phyloP scores from a whole-genome alignment of 2,329 filamentous ascomycete species.

The Madurella mycetomatis region DNA sequence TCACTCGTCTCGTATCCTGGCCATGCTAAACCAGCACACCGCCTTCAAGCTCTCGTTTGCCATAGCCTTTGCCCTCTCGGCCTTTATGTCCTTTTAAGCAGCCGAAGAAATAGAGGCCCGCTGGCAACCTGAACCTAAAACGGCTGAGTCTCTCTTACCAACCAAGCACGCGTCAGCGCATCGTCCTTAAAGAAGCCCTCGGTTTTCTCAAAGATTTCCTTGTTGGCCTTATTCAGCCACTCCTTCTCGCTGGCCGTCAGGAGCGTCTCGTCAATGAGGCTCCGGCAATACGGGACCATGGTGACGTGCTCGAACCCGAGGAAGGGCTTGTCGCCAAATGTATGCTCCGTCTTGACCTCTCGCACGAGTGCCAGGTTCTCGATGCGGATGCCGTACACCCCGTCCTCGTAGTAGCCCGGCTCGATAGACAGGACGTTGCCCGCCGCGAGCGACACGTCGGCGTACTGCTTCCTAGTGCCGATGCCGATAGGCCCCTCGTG shows the following conservation, averaged over 20 bases:
- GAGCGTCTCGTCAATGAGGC: slow-evolving; percentile 71
- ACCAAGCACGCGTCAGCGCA: slow-evolving; percentile 68
- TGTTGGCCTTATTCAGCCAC: slow-evolving; percentile 86
- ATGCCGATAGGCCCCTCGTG: slow-evolving; percentile 97
- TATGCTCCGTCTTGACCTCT: slow-evolving; percentile 79
- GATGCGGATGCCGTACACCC: slow-evolving; percentile 88
- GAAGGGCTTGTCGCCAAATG: slow-evolving; percentile 91
- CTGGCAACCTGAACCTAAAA: slow-evolving; percentile 34
- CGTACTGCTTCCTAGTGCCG: slow-evolving; percentile 84
- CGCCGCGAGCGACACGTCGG: slow-evolving; percentile 81
- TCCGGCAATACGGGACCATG: slow-evolving; percentile 91
- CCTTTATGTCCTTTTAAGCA: slow-evolving; percentile 49
- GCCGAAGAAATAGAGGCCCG: neutral
- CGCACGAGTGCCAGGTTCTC: slow-evolving; percentile 92
- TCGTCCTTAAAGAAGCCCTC: slow-evolving; percentile 70
- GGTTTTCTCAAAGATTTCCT: slow-evolving; percentile 77
- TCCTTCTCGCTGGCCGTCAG: slow-evolving; percentile 70
- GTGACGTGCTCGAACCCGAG: slow-evolving; percentile 96
- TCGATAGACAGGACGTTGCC: slow-evolving; percentile 96
- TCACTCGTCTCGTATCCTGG: slow-evolving; percentile 39
- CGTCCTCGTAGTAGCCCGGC: slow-evolving; percentile 96
- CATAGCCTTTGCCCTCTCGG: slow-evolving; percentile 67
- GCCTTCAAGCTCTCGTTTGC: slow-evolving; percentile 67
- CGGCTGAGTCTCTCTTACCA: slow-evolving; percentile 78
- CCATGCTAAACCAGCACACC: slow-evolving; percentile 52